These are phyloP conservation scores for Rhodotorula sp. DNA, from an alignment of 1,284 basidiomycete genomes.

Conservation along the genomic window DNA sequence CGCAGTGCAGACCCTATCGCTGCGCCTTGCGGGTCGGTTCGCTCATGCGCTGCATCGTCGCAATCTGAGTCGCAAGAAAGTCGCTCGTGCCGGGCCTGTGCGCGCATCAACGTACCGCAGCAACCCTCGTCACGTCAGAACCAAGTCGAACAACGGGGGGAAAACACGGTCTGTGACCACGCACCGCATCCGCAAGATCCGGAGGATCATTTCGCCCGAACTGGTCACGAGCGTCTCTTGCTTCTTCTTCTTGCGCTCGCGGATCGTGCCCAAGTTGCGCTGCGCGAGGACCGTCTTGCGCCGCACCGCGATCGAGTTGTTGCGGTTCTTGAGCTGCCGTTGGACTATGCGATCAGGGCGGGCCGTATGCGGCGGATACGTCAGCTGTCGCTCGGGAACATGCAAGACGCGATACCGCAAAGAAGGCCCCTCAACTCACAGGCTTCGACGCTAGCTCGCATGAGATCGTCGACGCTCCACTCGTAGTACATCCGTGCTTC, in stretches of 20 bases:
- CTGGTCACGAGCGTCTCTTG: constrained; percentile 62
- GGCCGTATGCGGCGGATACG: constrained; percentile 44
- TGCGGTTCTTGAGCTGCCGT: constrained; percentile 51
- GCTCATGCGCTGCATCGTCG: constrained; percentile 41
- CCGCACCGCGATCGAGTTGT: constrained; percentile 50
- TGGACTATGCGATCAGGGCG: constrained; percentile 46
- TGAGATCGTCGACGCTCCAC: constrained; percentile 65
- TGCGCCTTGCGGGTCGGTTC: constrained; percentile 26
- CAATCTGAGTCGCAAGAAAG: constrained; percentile 76
- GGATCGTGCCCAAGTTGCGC: constrained; percentile 89
- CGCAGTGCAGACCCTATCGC: background rate
- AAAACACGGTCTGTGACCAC: background rate
- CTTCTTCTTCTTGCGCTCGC: constrained; percentile 88
- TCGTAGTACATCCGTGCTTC: constrained; percentile 91
- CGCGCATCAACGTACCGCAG: background rate
- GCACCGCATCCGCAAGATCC: constrained; percentile 76
- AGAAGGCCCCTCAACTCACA: constrained; percentile 13
- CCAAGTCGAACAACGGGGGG: background rate
- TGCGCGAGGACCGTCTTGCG: constrained; percentile 88
- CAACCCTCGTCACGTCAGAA: background rate
- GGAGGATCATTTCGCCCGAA: constrained; percentile 80
- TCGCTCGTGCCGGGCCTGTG: constrained; percentile 73
- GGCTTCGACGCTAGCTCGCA: constrained; percentile 32
- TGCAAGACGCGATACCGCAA: no score
- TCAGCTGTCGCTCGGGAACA: no score